Evolutionary conservation across 805 yeast species (phyloP).

Genomic region (Saccharomycopsis amapae): DNA sequence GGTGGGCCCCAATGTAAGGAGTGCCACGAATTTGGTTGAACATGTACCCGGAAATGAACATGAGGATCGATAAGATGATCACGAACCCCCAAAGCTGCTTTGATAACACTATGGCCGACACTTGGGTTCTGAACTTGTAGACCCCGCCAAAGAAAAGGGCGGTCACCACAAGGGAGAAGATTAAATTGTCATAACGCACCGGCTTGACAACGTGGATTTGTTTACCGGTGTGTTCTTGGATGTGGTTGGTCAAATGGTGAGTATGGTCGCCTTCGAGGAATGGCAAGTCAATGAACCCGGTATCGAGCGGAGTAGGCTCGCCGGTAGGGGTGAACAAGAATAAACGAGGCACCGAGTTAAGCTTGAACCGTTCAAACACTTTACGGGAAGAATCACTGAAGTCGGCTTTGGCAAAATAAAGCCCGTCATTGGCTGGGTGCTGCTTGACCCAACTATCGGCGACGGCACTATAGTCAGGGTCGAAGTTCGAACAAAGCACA

Average conservation of each 20-base stretch:
- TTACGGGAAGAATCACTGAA: constrained; percentile 48
- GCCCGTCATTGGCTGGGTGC: constrained; percentile 44
- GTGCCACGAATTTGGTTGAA: constrained; percentile 77
- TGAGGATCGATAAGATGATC: constrained; percentile 53
- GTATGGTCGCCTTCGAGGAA: constrained; percentile 39
- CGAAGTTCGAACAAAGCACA: constrained; percentile 59
- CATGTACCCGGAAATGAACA: constrained; percentile 89
- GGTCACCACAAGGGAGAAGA: constrained; percentile 30
- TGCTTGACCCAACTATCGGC: constrained; percentile 59
- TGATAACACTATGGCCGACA: constrained; percentile 38
- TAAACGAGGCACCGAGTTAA: constrained; percentile 75
- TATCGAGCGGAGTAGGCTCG: constrained; percentile 26
- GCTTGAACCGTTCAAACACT: constrained; percentile 34
- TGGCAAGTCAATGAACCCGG: constrained; percentile 34
- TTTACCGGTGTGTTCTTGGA: constrained; percentile 25
- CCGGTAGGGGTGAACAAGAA: constrained; percentile 51
- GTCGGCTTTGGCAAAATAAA: constrained; percentile 73
- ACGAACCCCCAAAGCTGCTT: constrained; percentile 67
- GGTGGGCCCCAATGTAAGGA: constrained; percentile 41
- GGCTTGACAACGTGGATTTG: constrained; percentile 30
- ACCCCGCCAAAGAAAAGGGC: constrained; percentile 30
- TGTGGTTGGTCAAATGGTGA: constrained; percentile 26
- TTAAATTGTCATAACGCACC: constrained; percentile 32
- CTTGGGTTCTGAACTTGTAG: constrained; percentile 30
- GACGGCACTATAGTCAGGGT: constrained; percentile 54